Evolutionary conservation across 2,329 filamentous ascomycete species (phyloP), one percentile per base, ranked within the genome.

Genomic region (Diatrype stigma): DNA sequence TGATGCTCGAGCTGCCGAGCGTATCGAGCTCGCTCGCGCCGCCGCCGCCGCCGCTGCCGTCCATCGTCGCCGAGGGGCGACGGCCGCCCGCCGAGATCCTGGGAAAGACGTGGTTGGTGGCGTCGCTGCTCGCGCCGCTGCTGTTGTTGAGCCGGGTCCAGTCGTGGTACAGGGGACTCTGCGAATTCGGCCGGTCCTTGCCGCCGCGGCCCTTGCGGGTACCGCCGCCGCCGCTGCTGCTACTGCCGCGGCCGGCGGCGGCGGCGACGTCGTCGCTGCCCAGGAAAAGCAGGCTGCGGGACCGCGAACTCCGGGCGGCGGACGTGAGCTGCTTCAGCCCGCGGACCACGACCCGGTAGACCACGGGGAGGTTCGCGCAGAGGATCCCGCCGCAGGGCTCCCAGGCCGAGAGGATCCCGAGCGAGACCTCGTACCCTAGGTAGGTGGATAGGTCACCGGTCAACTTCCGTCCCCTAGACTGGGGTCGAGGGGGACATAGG

Each of bases 241-340:
- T 14, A 14, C 30, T 34, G 30, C 30, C 30, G 30, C 7, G 30
- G 30, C 30, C 30, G 30, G 30, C 30, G 7, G 30, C 30, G 30
- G 30, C 14, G 7, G 30, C 30, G 30, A 34, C 30, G 7, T 7
- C 14, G 30, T 7, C 30, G 7, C 7, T 14, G 30, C 7, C 30
- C 30, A 34, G 7, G 30, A 34, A 7, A 7, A 34, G 7, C 34
- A 17, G 4, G 34, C 46, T 56, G 2, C 38, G 35, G 10, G 47
- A 37, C 23, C 49, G 46, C 2, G 55, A 46, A 10, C 48, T 42
- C 22, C 32, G 53, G 4, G 53, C 35, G 12, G 49, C 50, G 8
- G 49, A 51, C 40, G 49, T 46, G 16, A 60, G 45, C 14, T 47
- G 49, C 21, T 60, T 86, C 59, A 82, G 14, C 34, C 34, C 34